Conservation (phyloP, 169 alveolate species). For the Cryptosporidium meleagridis region DNA sequence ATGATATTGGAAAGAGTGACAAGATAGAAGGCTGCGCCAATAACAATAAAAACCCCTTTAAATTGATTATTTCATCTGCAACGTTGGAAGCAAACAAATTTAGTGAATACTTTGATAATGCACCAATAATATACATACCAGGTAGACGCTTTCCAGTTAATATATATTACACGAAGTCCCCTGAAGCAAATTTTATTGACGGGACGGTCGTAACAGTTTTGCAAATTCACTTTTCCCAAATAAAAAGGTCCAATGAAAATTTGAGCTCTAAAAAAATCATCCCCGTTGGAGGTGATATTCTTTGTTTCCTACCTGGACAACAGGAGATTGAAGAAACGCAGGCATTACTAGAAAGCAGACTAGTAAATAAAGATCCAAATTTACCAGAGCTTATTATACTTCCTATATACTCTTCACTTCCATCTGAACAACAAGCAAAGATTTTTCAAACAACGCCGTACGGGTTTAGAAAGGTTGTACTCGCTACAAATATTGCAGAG, state of each 20-base stretch:
- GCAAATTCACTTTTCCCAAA: conserved; percentile 98
- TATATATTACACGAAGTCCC: conserved; percentile 97
- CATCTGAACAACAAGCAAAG: conserved; percentile 98
- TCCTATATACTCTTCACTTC: conserved; percentile 98
- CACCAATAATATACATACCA: conserved; percentile 95
- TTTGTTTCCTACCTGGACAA: conserved; percentile 99
- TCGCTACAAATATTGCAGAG: conserved; percentile 99
- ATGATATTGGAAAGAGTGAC: neutral
- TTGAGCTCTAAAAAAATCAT: conserved; percentile 23
- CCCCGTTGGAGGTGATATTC: conserved; percentile 93
- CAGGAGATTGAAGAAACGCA: conserved; percentile 96
- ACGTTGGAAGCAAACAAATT: conserved; percentile 99
- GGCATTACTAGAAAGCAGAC: conserved; percentile 77
- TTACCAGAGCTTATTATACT: conserved; percentile 93
- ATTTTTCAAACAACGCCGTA: conserved; percentile 95
- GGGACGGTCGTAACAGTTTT: conserved; percentile 98
- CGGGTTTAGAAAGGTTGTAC: conserved; percentile 95
- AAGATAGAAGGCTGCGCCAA: neutral
- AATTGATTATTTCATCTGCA: conserved; percentile 93
- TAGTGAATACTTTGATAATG: conserved; percentile 95
- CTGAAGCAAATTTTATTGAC: conserved; percentile 99
- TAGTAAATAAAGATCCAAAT: conserved; percentile 84
- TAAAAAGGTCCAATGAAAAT: conserved; percentile 9
- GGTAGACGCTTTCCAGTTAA: conserved; percentile 98
- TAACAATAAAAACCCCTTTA: conserved; percentile 84